These are phyloP conservation scores for Candida alai DNA, from an alignment of 805 yeast species.

Conservation along the genomic window DNA sequence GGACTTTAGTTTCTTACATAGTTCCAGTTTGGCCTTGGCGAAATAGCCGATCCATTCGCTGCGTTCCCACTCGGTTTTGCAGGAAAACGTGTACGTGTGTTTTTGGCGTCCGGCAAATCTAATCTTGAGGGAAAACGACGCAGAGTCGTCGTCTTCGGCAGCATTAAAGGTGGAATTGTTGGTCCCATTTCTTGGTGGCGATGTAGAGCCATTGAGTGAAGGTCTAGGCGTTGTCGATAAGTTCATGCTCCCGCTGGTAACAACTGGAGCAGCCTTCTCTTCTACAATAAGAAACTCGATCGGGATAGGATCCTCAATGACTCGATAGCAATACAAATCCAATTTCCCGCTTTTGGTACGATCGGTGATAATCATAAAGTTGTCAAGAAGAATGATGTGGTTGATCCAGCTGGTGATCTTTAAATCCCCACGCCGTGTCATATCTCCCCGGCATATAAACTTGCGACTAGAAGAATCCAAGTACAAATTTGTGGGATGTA, in stretches of 20 bases:
- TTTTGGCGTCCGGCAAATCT: conserved; percentile 56
- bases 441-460: conserved; percentile 55
- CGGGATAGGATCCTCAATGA: conserved; percentile 58
- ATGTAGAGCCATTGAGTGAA: conserved; percentile 2
- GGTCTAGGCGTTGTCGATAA: background rate
- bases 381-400: conserved; percentile 63
- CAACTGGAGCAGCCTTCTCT: conserved; percentile 16
- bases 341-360: conserved; percentile 38
- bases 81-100: conserved; percentile 48
- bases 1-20: conserved; percentile 25
- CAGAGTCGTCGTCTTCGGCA: conserved; percentile 25
- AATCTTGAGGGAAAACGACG: conserved; percentile 45
- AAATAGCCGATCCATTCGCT: conserved; percentile 49
- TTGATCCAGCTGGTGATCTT: conserved; percentile 52
- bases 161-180: conserved; percentile 10
- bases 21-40: conserved; percentile 37
- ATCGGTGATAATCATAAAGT: conserved; percentile 65
- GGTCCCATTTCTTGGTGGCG: conserved; percentile 1
- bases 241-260: conserved; percentile 9
- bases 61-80: conserved; percentile 48
- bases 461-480: conserved; percentile 52
- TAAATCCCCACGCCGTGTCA: conserved; percentile 59
- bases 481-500: conserved; percentile 46
- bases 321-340: conserved; percentile 29
- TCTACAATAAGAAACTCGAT: conserved; percentile 55